phyloP scores from a whole-genome alignment of 2,329 filamentous ascomycete species.

The Fusarium sp. region DNA sequence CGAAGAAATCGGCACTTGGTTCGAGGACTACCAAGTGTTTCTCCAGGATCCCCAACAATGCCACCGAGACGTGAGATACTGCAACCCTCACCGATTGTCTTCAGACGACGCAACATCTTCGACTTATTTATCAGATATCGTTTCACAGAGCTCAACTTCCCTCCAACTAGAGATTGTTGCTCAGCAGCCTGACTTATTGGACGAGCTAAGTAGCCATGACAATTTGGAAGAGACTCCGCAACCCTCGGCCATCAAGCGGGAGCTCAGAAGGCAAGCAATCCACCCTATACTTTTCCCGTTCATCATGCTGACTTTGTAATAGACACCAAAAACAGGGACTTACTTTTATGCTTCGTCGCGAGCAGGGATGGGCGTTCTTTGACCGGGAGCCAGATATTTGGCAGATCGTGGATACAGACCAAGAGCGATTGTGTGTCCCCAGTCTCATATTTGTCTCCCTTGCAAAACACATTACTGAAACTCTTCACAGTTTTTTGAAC shows the following conservation, averaged over 20 bases:
- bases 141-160: neutral
- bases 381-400: constrained; percentile 51
- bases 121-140: constrained; percentile 1
- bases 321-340: constrained; percentile 61
- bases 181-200: constrained; percentile 42
- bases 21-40: constrained; percentile 51
- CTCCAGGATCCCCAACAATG: constrained; percentile 53
- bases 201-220: constrained; percentile 42
- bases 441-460: neutral
- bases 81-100: constrained; percentile 55
- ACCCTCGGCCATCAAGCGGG: constrained; percentile 44
- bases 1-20: constrained; percentile 50
- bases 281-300: accelerated
- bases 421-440: constrained; percentile 39
- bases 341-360: constrained; percentile 57
- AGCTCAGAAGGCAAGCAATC: constrained; percentile 41
- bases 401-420: constrained; percentile 44
- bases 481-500: constrained; percentile 52
- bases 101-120: constrained; percentile 1
- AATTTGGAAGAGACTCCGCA: constrained; percentile 50
- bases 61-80: constrained; percentile 49
- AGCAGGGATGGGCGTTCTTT: constrained; percentile 54
- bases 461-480: neutral
- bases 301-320: neutral
- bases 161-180: constrained; percentile 15